phyloP scores from a whole-genome alignment of 345 rosid genomes.

The Melaleuca quinquenervia region DNA sequence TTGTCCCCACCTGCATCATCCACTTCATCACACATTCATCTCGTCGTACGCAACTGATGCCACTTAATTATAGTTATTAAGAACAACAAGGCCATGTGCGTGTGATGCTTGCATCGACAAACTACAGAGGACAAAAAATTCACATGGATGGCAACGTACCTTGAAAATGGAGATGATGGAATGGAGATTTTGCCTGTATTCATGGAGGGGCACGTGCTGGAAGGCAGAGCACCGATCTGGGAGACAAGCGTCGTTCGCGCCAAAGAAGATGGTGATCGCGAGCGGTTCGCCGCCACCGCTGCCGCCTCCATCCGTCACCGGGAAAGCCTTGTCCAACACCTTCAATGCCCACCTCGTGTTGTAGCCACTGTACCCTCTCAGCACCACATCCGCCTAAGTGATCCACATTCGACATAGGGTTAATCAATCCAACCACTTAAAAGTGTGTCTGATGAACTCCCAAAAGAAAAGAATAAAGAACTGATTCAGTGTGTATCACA shows the following conservation, averaged over 20 bases:
- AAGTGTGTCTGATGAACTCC: not conserved
- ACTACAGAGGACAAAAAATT: not conserved
- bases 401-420: not conserved
- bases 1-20: not conserved
- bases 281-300: slow-evolving; percentile 13
- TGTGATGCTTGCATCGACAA: not conserved
- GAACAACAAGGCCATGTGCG: not conserved
- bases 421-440: not conserved
- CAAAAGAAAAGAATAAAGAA: no score
- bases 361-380: slow-evolving; percentile 78
- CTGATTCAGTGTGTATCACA: not conserved
- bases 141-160: slow-evolving; percentile 19
- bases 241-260: slow-evolving; percentile 28
- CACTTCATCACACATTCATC: not conserved
- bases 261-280: slow-evolving; percentile 58
- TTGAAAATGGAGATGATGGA: slow-evolving; percentile 52
- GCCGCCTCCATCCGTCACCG: slow-evolving; percentile 13
- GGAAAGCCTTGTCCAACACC: slow-evolving; percentile 50
- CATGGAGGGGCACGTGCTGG: slow-evolving; percentile 83
- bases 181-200: slow-evolving; percentile 59
- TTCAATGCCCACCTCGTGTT: slow-evolving; percentile 80
- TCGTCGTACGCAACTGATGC: not conserved
- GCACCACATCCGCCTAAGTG: slow-evolving; percentile 48
- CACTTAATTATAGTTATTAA: not conserved
- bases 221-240: slow-evolving; percentile 66